Evolutionary conservation across 441 rosid species (phyloP).

Genomic region (Arabidopsis lyrata): DNA sequence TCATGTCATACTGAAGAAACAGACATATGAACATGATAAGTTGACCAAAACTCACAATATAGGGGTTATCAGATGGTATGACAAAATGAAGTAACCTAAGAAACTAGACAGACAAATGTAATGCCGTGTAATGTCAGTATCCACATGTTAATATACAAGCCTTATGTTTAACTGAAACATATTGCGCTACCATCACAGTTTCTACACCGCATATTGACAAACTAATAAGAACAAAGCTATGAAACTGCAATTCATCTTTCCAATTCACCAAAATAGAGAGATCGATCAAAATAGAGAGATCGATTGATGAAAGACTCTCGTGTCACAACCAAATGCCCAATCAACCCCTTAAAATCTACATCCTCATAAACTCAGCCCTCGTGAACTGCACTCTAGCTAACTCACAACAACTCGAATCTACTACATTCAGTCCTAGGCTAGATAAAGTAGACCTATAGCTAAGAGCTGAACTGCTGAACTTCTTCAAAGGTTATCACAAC

Average conservation of each 20-base stretch:
- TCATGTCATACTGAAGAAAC: conserved; percentile 78
- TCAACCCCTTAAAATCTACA: neutral
- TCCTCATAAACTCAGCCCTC: conserved; percentile 14
- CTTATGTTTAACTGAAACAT: neutral
- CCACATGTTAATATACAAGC: neutral
- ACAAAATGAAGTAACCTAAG: neutral
- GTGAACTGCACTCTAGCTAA: neutral
- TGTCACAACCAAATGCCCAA: neutral
- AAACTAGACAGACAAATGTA: neutral
- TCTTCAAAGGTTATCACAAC: conserved; percentile 18
- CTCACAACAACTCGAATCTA: conserved; percentile 12
- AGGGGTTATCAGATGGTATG: conserved; percentile 2
- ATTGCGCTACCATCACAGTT: conserved; percentile 2
- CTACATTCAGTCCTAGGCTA: conserved; percentile 14
- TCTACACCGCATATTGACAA: neutral
- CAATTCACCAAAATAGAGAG: neutral
- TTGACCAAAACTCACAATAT: neutral
- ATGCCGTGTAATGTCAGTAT: neutral
- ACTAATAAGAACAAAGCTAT: neutral
- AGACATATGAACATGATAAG: conserved; percentile 31
- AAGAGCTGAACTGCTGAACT: neutral
- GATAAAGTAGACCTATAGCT: conserved; percentile 5
- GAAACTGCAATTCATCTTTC: neutral
- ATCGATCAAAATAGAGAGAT: conserved; percentile 1
- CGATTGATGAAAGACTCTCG: neutral